Evolutionary conservation across 2,329 filamentous ascomycete species (phyloP).

Genomic region (Didymella pomorum): DNA sequence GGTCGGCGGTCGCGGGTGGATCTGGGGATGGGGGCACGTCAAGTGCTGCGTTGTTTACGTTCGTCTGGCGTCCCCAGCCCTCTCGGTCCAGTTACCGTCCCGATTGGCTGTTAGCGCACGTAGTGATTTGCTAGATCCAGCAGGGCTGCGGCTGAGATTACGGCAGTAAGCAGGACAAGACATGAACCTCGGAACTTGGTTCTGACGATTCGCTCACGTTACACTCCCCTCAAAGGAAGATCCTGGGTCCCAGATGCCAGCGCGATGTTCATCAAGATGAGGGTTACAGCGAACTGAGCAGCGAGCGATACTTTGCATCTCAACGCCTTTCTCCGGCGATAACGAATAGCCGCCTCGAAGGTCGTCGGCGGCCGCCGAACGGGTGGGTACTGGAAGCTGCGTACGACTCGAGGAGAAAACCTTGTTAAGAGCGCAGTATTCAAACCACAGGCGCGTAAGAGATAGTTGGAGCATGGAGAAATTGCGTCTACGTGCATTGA

Average conservation of each 20-base stretch:
- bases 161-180: conserved; percentile 6
- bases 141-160: conserved; percentile 4
- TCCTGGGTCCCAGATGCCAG: background rate
- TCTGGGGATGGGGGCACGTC: conserved; percentile 29
- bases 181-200: conserved; percentile 15
- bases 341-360: background rate
- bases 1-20: conserved; percentile 22
- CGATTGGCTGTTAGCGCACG: conserved; percentile 6
- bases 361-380: conserved; percentile 15
- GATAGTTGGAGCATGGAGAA: background rate
- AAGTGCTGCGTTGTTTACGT: conserved; percentile 25
- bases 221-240: background rate
- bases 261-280: background rate
- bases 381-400: conserved; percentile 2
- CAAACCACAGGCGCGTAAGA: background rate
- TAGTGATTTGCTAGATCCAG: background rate
- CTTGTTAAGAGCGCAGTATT: background rate
- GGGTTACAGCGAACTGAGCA: background rate
- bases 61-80: conserved; percentile 5
- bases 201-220: conserved; percentile 17
- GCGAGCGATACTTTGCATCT: background rate
- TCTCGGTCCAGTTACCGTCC: conserved; percentile 15
- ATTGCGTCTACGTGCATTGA: background rate
- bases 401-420: conserved; percentile 3
- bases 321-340: background rate